Percentiles rank a stretch among this genome's conserved stretches.
These are phyloP conservation scores for Populus hybrid DNA, from an alignment of 441 rosid species.

Conservation along the genomic window DNA sequence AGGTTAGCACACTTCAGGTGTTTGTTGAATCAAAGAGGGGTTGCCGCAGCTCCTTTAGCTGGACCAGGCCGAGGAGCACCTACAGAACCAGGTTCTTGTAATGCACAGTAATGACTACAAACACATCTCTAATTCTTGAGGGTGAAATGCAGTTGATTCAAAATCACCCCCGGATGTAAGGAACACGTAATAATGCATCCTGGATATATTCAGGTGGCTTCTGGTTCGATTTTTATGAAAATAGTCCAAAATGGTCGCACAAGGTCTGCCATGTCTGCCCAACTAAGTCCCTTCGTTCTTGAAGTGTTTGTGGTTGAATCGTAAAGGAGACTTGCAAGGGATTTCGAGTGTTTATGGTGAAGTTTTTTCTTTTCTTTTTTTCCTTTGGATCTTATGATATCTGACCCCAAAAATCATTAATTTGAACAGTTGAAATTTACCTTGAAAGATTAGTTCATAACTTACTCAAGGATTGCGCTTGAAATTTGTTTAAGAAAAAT, in stretches of 20 bases:
- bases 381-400: too few relatives aligned
- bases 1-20: slow-evolving; percentile 67
- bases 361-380: too few relatives aligned
- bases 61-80: slow-evolving; percentile 52
- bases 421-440: neutral
- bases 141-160: neutral
- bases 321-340: neutral
- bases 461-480: neutral
- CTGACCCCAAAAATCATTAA: neutral
- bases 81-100: slow-evolving; percentile 61
- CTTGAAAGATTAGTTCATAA: neutral
- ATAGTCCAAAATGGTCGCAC: neutral
- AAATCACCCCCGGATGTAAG: neutral
- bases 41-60: slow-evolving; percentile 62
- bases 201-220: slow-evolving; percentile 3
- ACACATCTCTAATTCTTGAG: neutral
- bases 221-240: neutral
- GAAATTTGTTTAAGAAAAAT: too few relatives aligned
- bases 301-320: neutral
- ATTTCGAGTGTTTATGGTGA: neutral
- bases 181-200: neutral
- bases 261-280: neutral
- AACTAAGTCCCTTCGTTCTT: neutral
- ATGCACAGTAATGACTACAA: slow-evolving; percentile 31
- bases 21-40: slow-evolving; percentile 64